These are phyloP conservation scores for Chernovozyma aurita DNA, from an alignment of 1,139 yeast genomes.

Conservation along the genomic window DNA sequence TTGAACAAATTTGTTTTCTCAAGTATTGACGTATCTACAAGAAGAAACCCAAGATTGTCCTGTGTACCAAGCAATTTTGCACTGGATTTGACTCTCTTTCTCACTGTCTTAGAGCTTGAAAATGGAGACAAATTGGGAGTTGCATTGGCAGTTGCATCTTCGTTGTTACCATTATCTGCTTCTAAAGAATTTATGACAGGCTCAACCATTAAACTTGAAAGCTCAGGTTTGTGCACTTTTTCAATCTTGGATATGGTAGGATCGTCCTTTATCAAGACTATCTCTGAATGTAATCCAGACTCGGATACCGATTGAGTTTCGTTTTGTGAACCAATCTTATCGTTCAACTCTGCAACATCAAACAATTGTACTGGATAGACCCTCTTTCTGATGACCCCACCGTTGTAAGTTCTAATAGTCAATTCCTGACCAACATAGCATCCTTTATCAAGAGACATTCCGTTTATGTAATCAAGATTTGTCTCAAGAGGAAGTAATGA, in stretches of 20 bases:
- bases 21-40: constrained; percentile 45
- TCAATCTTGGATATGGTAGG: no score
- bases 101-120: constrained; percentile 21
- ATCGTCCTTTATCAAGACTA: background rate
- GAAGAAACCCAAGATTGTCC: constrained; percentile 65
- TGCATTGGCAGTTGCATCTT: no score
- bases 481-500: constrained; percentile 76
- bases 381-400: constrained; percentile 79
- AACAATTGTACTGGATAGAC: constrained; percentile 67
- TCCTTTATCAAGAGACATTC: constrained; percentile 84
- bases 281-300: no score
- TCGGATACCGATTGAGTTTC: no score
- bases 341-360: constrained; percentile 17
- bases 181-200: no score
- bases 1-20: constrained; percentile 24
- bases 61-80: constrained; percentile 58
- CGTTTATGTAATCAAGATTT: constrained; percentile 77
- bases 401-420: constrained; percentile 81
- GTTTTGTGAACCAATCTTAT: no score
- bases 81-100: constrained; percentile 38
- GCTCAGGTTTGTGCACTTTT: no score
- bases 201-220: no score
- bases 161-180: no score
- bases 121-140: no score
- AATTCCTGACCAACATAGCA: constrained; percentile 96